phyloP scores from a whole-genome alignment of 805 yeast genomes.

The Kodamaea kakaduensis region DNA sequence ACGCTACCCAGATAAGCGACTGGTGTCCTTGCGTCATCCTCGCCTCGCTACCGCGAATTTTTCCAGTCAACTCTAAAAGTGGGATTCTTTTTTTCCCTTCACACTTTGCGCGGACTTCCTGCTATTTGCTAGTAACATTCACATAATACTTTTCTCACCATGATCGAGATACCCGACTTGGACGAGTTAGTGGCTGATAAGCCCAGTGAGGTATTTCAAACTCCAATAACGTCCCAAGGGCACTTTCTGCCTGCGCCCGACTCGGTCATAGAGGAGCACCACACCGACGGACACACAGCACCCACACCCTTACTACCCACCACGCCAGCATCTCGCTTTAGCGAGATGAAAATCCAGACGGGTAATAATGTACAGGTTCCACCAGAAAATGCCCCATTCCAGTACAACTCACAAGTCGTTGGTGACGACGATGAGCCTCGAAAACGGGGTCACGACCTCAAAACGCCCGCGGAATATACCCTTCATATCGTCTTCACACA shows the following conservation, averaged over 20 bases:
- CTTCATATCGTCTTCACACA: slow-evolving; percentile 92
- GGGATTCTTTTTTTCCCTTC: no score
- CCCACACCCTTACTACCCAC: slow-evolving; percentile 6
- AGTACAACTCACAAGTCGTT: slow-evolving; percentile 3
- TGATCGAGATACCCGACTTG: slow-evolving; percentile 45
- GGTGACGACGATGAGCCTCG: slow-evolving; percentile 1
- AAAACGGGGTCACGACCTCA: slow-evolving; percentile 16
- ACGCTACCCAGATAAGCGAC: no score
- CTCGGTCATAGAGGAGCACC: background rate
- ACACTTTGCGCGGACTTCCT: no score
- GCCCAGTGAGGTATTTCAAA: background rate
- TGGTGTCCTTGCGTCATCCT: no score
- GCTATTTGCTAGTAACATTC: no score
- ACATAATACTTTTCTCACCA: no score
- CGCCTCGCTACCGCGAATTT: no score
- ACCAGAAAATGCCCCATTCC: background rate
- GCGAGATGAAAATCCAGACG: background rate
- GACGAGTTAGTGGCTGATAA: slow-evolving; percentile 18
- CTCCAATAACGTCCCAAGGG: background rate
- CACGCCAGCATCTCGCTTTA: slow-evolving; percentile 1
- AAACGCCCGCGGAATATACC: slow-evolving; percentile 84
- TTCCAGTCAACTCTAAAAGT: no score
- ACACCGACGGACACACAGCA: slow-evolving; percentile 1
- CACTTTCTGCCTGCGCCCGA: background rate
- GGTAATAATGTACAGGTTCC: background rate